Conservation (phyloP, 1,139 yeast genomes). For the Taiozyma onychis region DNA sequence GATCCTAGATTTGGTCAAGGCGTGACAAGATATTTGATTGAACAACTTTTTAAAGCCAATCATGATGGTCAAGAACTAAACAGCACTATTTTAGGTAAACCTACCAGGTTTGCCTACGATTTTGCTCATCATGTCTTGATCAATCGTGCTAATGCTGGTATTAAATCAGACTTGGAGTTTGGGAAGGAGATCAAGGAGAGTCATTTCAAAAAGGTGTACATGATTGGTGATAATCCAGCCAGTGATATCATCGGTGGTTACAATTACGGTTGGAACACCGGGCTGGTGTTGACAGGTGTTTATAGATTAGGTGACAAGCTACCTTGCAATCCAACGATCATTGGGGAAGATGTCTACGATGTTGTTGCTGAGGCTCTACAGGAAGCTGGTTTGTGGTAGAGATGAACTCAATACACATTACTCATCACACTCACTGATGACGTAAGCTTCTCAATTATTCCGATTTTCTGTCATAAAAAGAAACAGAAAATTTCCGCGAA, state of each 20-base stretch:
- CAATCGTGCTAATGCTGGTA: conserved; percentile 42
- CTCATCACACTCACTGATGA: background rate
- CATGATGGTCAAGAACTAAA: conserved; percentile 40
- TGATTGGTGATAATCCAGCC: conserved; percentile 97
- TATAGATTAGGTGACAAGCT: conserved; percentile 63
- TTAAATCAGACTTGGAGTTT: conserved; percentile 14
- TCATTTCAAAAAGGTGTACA: conserved; percentile 47
- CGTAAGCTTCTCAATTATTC: background rate
- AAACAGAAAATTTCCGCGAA: background rate
- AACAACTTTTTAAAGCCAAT: conserved; percentile 53
- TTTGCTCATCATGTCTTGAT: conserved; percentile 71
- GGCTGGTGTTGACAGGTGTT: conserved; percentile 84
- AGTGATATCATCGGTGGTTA: conserved; percentile 90
- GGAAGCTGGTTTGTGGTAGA: conserved; percentile 14
- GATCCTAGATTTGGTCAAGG: conserved; percentile 92
- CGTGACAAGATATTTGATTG: conserved; percentile 65
- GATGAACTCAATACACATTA: background rate
- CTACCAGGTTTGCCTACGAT: conserved; percentile 73
- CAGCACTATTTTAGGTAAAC: conserved; percentile 76
- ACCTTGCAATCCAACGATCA: conserved; percentile 32
- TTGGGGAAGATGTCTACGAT: conserved; percentile 31
- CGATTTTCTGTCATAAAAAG: background rate
- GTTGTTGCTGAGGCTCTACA: conserved; percentile 30
- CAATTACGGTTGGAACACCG: conserved; percentile 80
- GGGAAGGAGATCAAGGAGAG: conserved; percentile 16